Percentiles rank a stretch among this genome's conserved stretches.
Evolutionary conservation across 1,139 yeast genomes (phyloP).

Genomic region (Casaregolazyma lundiana): DNA sequence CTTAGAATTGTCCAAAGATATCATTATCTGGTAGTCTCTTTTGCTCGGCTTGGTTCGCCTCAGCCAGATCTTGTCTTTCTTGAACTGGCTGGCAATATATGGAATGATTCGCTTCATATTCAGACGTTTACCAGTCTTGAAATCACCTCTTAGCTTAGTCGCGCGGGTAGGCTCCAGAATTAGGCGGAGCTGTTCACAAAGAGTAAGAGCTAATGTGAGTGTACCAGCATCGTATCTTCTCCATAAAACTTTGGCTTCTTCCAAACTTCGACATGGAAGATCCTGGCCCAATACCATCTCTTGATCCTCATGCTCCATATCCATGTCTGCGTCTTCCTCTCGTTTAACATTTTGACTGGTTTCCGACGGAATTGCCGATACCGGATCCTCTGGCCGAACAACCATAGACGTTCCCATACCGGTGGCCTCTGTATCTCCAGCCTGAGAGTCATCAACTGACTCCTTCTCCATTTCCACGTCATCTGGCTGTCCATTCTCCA

Average conservation of each 20-base stretch:
- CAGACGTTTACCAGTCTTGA: slow-evolving; percentile 92
- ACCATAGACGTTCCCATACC: slow-evolving; percentile 17
- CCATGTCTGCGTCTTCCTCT: slow-evolving; percentile 20
- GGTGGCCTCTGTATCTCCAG: slow-evolving; percentile 15
- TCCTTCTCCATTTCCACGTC: slow-evolving; percentile 15
- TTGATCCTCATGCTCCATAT: slow-evolving; percentile 22
- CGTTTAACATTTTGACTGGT: slow-evolving; percentile 8
- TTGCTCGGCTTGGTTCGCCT: slow-evolving; percentile 96
- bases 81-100: slow-evolving; percentile 94
- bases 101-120: slow-evolving; percentile 98
- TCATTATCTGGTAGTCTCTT: slow-evolving; percentile 95
- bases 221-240: slow-evolving; percentile 74
- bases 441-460: slow-evolving; percentile 12
- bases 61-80: slow-evolving; percentile 97
- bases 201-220: slow-evolving; percentile 77
- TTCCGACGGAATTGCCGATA: background rate
- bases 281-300: slow-evolving; percentile 29
- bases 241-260: slow-evolving; percentile 78
- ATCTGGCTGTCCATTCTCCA: slow-evolving; percentile 21
- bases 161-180: slow-evolving; percentile 94
- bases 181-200: slow-evolving; percentile 88
- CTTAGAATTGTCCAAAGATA: slow-evolving; percentile 94
- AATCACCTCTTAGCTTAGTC: slow-evolving; percentile 91
- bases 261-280: slow-evolving; percentile 50
- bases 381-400: slow-evolving; percentile 17